phyloP scores from a whole-genome alignment of 768 basidiomycete genomes.

The Tricholoma furcatifolium region DNA sequence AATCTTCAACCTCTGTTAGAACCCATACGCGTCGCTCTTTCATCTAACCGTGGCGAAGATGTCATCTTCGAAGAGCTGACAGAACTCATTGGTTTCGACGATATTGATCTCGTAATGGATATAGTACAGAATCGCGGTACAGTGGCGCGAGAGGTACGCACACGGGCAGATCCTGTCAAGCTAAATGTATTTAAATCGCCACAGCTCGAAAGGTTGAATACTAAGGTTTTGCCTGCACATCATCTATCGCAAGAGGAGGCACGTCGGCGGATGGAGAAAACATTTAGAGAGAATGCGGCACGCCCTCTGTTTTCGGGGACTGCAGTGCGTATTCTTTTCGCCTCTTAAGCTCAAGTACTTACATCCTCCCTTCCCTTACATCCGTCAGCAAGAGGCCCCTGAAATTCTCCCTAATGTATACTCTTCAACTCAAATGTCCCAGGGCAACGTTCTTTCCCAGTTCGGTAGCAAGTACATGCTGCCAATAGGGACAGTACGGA shows the following conservation, averaged over 20 bases:
- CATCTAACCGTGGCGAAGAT: constrained; percentile 55
- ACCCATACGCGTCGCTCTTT: constrained; percentile 38
- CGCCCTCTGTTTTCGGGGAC: constrained; percentile 62
- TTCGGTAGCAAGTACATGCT: constrained; percentile 77
- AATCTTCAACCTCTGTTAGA: constrained; percentile 25
- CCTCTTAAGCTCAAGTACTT: background rate
- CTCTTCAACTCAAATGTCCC: constrained; percentile 55
- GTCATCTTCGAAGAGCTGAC: constrained; percentile 75
- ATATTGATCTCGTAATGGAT: constrained; percentile 74
- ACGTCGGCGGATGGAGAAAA: constrained; percentile 60
- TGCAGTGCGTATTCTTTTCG: constrained; percentile 39
- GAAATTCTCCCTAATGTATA: constrained; percentile 89
- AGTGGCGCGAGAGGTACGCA: constrained; percentile 47
- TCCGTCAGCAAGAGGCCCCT: constrained; percentile 44
- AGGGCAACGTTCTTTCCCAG: constrained; percentile 68
- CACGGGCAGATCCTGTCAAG: background rate
- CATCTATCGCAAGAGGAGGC: constrained; percentile 45
- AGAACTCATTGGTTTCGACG: constrained; percentile 83
- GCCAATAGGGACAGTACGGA: constrained; percentile 77
- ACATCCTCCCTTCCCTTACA: background rate
- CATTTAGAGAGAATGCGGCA: constrained; percentile 57
- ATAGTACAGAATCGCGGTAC: constrained; percentile 57
- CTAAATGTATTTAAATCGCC: background rate
- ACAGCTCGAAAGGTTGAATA: constrained; percentile 4
- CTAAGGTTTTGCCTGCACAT: background rate